Evolutionary conservation across 257 asterid genomes (phyloP).

Genomic region (Henckelia pumila): DNA sequence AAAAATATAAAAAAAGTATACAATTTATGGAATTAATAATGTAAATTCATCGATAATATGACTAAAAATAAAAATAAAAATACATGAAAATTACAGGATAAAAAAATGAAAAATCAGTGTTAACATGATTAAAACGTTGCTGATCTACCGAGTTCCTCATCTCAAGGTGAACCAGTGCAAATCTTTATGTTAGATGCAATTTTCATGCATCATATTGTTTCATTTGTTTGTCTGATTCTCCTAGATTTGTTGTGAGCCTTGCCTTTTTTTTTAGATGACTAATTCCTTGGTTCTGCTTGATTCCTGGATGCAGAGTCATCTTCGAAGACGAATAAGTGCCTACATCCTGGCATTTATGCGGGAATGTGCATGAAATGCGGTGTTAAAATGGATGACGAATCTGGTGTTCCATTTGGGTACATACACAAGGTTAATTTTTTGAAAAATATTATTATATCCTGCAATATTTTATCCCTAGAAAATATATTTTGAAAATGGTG

Average conservation of each 20-base stretch:
- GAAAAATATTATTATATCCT: constrained; percentile 5
- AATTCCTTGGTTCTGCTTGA: neutral
- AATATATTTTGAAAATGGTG: neutral
- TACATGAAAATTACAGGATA: too few relatives aligned
- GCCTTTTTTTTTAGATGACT: neutral
- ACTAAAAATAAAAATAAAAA: too few relatives aligned
- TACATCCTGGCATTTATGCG: constrained; percentile 78
- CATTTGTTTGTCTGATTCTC: neutral
- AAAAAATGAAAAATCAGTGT: too few relatives aligned
- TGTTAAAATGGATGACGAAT: constrained; percentile 54
- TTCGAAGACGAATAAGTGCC: constrained; percentile 35
- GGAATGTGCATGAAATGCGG: constrained; percentile 95
- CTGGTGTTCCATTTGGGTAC: constrained; percentile 80
- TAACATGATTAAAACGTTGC: too few relatives aligned
- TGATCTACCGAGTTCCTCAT: too few relatives aligned
- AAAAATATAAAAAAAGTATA: too few relatives aligned
- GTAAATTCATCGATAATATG: too few relatives aligned
- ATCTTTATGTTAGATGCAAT: too few relatives aligned
- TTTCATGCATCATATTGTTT: neutral
- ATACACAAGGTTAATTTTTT: constrained; percentile 66
- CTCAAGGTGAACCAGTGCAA: too few relatives aligned
- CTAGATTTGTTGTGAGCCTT: neutral
- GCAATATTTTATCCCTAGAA: neutral
- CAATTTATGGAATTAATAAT: too few relatives aligned
- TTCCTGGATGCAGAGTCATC: constrained; percentile 37